These are phyloP conservation scores for Entomortierella beljakovae DNA, from an alignment of 192 early-diverging fungal genomes.

Conservation along the genomic window DNA sequence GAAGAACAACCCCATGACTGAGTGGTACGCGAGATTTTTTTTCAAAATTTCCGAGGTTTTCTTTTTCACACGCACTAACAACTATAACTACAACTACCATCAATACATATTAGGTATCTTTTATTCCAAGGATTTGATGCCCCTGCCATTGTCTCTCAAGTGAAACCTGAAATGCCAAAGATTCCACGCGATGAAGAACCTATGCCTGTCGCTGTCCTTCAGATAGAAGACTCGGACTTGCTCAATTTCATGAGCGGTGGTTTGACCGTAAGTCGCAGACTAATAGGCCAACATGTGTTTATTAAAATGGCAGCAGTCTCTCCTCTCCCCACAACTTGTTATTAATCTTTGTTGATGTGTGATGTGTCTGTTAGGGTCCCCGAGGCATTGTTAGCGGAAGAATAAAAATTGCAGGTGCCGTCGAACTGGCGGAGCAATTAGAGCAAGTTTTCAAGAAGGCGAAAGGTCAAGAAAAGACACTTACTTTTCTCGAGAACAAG, in stretches of 20 bases:
- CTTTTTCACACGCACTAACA: not conserved
- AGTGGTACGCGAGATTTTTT: too few species aligned
- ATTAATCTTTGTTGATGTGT: not conserved
- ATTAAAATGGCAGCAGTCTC: not conserved
- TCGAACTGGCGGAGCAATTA: conserved; percentile 47
- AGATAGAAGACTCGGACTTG: conserved; percentile 45
- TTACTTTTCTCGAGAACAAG: conserved; percentile 43
- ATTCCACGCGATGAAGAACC: conserved; percentile 35
- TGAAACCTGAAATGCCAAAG: conserved; percentile 45
- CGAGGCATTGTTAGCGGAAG: conserved; percentile 49
- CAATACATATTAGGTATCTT: conserved; percentile 19
- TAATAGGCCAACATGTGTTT: too few species aligned
- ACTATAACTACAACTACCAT: too few species aligned
- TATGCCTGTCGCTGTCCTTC: conserved; percentile 47
- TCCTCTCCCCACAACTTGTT: not conserved
- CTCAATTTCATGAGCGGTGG: conserved; percentile 54
- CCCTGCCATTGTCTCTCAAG: conserved; percentile 33
- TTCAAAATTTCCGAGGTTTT: too few species aligned
- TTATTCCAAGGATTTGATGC: conserved; percentile 47
- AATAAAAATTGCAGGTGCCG: conserved; percentile 52
- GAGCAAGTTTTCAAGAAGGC: conserved; percentile 40
- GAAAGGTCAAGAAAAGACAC: conserved; percentile 46
- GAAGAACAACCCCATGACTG: conserved; percentile 31
- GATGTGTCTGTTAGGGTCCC: conserved; percentile 24
- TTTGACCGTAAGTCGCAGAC: conserved; percentile 19